These are phyloP conservation scores for Didymella exigua DNA, from an alignment of 2,329 filamentous ascomycete genomes.

Conservation along the genomic window DNA sequence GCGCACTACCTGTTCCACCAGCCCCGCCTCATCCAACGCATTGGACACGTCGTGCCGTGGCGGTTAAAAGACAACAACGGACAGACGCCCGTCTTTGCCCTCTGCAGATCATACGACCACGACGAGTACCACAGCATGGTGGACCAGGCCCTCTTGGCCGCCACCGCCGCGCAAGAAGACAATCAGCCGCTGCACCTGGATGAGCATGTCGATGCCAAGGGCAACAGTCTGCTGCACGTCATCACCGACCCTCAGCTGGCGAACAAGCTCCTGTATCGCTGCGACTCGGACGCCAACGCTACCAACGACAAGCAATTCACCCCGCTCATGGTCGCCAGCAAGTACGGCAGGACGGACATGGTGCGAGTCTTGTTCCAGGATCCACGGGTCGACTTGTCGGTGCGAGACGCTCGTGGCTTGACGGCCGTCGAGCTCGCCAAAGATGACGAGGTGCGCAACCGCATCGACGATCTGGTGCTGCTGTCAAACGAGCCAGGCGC, in stretches of 20 bases:
- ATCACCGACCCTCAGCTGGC: slow-evolving; percentile 84
- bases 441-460: slow-evolving; percentile 95
- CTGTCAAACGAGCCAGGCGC: slow-evolving; percentile 69
- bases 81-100: slow-evolving; percentile 94
- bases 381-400: slow-evolving; percentile 80
- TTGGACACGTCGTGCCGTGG: slow-evolving; percentile 85
- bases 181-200: slow-evolving; percentile 83
- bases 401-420: slow-evolving; percentile 83
- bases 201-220: slow-evolving; percentile 89
- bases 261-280: slow-evolving; percentile 74
- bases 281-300: slow-evolving; percentile 95
- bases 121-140: slow-evolving; percentile 87
- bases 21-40: slow-evolving; percentile 75
- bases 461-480: slow-evolving; percentile 90
- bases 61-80: slow-evolving; percentile 91
- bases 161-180: slow-evolving; percentile 76
- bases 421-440: slow-evolving; percentile 97
- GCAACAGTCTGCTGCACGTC: slow-evolving; percentile 95
- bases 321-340: slow-evolving; percentile 96
- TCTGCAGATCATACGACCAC: slow-evolving; percentile 96
- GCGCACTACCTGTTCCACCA: slow-evolving; percentile 97
- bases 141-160: slow-evolving; percentile 75
- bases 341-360: slow-evolving; percentile 94
- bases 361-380: slow-evolving; percentile 88
- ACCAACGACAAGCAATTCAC: slow-evolving; percentile 95